Conservation (phyloP, 148 eudicot genomes). For the Rhododendron kiyosumense region DNA sequence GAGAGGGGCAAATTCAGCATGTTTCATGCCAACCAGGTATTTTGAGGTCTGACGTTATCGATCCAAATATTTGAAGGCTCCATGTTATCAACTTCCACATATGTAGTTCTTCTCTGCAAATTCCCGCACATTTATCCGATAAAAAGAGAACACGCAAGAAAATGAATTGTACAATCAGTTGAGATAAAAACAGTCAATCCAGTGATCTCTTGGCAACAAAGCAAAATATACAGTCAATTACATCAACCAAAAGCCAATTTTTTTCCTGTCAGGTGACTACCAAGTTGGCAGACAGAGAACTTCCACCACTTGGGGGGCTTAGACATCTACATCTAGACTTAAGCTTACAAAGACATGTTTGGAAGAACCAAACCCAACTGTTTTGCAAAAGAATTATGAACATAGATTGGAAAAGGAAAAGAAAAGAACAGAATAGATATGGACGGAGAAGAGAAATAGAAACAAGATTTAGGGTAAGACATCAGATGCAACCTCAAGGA, state of each 20-base stretch:
- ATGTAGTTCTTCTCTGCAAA: not conserved
- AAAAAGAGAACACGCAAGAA: not conserved
- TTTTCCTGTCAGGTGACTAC: not conserved
- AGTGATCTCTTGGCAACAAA: not conserved
- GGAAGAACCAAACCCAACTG: constrained; percentile 22
- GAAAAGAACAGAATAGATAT: not conserved
- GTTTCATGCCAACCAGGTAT: not conserved
- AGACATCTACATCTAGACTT: not conserved
- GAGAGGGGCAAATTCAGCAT: not conserved
- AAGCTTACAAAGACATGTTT: constrained; percentile 15
- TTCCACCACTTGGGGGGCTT: constrained; percentile 1
- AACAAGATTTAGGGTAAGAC: constrained; percentile 18
- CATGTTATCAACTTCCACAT: not conserved
- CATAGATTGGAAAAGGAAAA: not conserved
- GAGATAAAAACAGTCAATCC: not conserved
- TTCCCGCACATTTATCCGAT: not conserved
- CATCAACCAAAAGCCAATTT: not conserved
- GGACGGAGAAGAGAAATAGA: constrained; percentile 1
- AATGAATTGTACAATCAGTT: not conserved
- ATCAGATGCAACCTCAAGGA: constrained; percentile 19
- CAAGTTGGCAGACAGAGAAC: constrained; percentile 2
- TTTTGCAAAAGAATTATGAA: constrained; percentile 14
- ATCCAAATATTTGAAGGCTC: not conserved
- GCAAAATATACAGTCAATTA: constrained; percentile 7
- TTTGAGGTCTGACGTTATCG: not conserved